Conservation (phyloP, 495 filamentous ascomycete genomes). For the Talaromyces thailandensis region DNA sequence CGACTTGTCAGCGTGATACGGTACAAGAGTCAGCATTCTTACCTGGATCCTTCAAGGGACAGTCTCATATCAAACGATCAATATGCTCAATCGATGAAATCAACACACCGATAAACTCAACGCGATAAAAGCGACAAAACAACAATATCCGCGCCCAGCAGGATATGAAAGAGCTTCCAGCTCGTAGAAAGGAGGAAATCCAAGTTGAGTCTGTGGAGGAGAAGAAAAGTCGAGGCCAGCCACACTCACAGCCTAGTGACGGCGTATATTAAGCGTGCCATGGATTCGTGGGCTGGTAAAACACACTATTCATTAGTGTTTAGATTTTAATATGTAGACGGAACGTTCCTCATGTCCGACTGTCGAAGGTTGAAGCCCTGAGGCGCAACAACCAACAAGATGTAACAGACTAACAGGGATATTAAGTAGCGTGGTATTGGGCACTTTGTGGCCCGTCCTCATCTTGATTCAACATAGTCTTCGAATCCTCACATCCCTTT, state of each 20-base stretch:
- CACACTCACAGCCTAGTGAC: neutral
- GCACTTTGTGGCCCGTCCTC: neutral
- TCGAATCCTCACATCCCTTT: too few relatives aligned
- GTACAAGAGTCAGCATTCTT: neutral
- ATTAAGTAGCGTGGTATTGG: neutral
- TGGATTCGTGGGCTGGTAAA: neutral
- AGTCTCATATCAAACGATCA: neutral
- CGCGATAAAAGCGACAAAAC: neutral
- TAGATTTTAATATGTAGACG: neutral
- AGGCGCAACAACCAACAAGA: neutral
- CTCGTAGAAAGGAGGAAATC: neutral
- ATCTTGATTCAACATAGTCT: too few relatives aligned
- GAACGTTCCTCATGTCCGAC: neutral
- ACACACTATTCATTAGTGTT: neutral
- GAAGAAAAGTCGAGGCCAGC: neutral
- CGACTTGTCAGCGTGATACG: neutral
- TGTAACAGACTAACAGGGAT: neutral
- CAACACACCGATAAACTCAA: neutral
- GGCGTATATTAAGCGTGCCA: neutral
- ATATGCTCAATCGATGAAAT: neutral
- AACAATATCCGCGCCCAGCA: conserved; percentile 2
- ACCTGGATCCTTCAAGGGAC: neutral
- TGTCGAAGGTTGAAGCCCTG: neutral
- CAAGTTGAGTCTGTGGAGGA: neutral
- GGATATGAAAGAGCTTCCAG: neutral